Conservation (phyloP, 345 rosid genomes). For the Dovyalis caffra region DNA sequence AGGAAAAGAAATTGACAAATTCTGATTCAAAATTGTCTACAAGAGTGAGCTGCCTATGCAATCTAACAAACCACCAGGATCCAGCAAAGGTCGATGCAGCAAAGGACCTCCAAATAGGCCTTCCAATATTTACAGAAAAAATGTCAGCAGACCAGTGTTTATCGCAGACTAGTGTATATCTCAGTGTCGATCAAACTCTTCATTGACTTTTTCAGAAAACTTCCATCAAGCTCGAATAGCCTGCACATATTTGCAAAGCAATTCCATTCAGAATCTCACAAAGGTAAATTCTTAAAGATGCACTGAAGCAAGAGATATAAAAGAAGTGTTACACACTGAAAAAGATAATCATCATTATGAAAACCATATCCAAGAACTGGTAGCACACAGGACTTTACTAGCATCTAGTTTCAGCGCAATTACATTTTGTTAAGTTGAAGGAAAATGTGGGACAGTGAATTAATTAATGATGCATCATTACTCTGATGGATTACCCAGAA, state of each 20-base stretch:
- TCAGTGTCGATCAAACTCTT: constrained; percentile 5
- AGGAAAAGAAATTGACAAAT: neutral
- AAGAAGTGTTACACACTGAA: neutral
- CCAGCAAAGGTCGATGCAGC: neutral
- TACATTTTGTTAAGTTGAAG: neutral
- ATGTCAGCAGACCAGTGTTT: neutral
- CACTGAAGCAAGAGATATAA: neutral
- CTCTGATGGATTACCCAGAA: neutral
- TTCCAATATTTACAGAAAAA: constrained; percentile 29
- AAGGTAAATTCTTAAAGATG: neutral
- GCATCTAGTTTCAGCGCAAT: neutral
- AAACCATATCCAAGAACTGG: neutral
- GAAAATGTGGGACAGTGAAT: neutral
- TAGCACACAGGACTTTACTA: neutral
- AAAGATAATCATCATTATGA: neutral
- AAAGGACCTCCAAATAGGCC: constrained; percentile 13
- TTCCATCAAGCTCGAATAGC: constrained; percentile 38
- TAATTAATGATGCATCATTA: neutral
- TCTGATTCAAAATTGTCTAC: constrained; percentile 12
- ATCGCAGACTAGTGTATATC: neutral
- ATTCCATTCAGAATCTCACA: neutral
- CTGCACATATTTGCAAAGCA: constrained; percentile 31
- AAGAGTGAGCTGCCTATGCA: constrained; percentile 8
- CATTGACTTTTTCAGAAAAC: neutral
- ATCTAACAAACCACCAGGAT: constrained; percentile 14